Evolutionary conservation across 140 eudicot species (phyloP), one percentile per base, ranked within the genome.

Genomic region (Artemisia princeps): DNA sequence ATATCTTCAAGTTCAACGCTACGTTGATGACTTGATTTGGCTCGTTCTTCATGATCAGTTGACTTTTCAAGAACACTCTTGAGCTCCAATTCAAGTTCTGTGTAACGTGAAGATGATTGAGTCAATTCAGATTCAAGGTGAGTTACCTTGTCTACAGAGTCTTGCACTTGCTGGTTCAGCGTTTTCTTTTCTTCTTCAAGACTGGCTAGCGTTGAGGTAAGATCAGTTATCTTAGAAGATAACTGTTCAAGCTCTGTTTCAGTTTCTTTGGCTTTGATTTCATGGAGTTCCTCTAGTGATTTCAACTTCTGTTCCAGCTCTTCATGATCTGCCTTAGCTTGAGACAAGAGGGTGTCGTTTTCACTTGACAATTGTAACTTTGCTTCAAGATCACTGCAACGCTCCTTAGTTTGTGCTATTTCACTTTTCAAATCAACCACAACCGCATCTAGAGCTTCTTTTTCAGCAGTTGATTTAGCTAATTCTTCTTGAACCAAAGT

Each of bases 1-100:
- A 87, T 45, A 53, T 80, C 87, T 78, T 87, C 98, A 44, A 87
- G 84, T 67, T 89, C 95, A 55, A 79, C 46, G 76, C 92, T 80
- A 53, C 92, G 91, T 23, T 89, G 84, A 74, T 86, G 88, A 42
- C 82, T 75, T 44, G 72, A 71, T 16, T 67, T 80, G 17, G 83
- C 97, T 68, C 80, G 78, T 44, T 69, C 88, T 69, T 89, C 96
- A 44, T 86, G 95, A 60, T 83, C 89, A 51, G 83, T 57, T 40
- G 79, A 62, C 69, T 84, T 80, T 24, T 77, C 92, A 2, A 37
- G 72, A 45, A 70, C 83, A 69, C 53, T 82, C 64, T 84, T 89
- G 64, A 86, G 68, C 79, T 86, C 91, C 48, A 20, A 54, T 72
- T 79, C 95, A 12, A 89, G 89, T 75, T 83, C 96, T 2, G 87